Evolutionary conservation across 148 eudicot species (phyloP).

Genomic region (Simmondsia chinensis): DNA sequence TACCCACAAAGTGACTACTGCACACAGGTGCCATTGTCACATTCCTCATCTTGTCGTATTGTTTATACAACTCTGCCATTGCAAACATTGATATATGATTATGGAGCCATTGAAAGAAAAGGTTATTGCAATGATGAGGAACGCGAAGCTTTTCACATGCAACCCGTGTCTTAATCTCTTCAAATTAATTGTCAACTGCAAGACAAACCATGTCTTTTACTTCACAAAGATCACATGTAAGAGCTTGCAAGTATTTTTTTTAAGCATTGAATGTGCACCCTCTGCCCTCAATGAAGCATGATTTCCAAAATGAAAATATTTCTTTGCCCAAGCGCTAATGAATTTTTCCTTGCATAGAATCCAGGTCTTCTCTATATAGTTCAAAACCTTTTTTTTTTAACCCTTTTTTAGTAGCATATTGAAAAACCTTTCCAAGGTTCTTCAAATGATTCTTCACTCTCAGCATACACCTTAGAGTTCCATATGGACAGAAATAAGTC

Average conservation of each 20-base stretch:
- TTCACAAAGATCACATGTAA: constrained; percentile 1
- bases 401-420: no score
- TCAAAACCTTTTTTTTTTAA: no score
- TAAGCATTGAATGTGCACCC: constrained; percentile 7
- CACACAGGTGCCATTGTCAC: constrained; percentile 1
- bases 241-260: constrained; percentile 6
- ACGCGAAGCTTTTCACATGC: constrained; percentile 1
- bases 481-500: constrained; percentile 2
- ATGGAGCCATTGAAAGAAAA: constrained; percentile 1
- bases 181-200: constrained; percentile 9
- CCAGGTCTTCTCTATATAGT: not conserved
- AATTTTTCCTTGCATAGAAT: not conserved
- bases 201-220: constrained; percentile 5
- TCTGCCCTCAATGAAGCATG: constrained; percentile 6
- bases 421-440: no score
- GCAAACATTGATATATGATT: not conserved
- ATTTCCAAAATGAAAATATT: constrained; percentile 6
- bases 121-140: constrained; percentile 1
- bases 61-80: not conserved
- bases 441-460: constrained; percentile 1
- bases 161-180: constrained; percentile 5
- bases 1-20: not conserved
- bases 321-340: constrained; percentile 5
- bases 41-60: not conserved
- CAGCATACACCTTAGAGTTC: not conserved